Conservation (phyloP, 495 filamentous ascomycete genomes). For the Penicillium antarcticum region DNA sequence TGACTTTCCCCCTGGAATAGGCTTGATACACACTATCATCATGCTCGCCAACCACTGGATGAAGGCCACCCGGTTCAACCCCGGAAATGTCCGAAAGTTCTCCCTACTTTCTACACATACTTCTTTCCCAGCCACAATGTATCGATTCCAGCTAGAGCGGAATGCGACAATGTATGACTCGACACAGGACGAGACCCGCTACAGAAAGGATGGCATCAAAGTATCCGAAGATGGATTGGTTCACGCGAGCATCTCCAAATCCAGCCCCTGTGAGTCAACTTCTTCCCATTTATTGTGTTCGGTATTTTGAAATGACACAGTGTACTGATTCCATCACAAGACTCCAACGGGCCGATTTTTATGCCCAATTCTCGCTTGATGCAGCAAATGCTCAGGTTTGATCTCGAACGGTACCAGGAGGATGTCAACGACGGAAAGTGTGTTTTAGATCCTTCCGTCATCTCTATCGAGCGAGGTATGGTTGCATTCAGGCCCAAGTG, state of each 20-base stretch:
- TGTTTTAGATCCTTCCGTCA: not conserved
- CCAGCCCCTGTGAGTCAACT: conserved; percentile 3
- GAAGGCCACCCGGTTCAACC: conserved; percentile 2
- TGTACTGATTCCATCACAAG: not conserved
- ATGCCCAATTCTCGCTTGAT: conserved; percentile 7
- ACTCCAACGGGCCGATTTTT: conserved; percentile 5
- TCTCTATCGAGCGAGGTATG: conserved; percentile 2
- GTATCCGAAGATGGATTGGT: conserved; percentile 3
- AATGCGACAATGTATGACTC: conserved; percentile 4
- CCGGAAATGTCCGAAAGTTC: not conserved
- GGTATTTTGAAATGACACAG: no score
- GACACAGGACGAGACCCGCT: conserved; percentile 1
- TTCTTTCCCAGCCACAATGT: conserved; percentile 4
- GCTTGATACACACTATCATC: not conserved
- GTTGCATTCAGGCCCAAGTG: no score
- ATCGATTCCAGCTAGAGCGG: conserved; percentile 2
- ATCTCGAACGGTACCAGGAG: conserved; percentile 3
- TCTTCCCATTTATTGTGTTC: not conserved
- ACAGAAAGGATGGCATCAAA: conserved; percentile 3
- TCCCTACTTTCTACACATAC: conserved; percentile 1
- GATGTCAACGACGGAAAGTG: not conserved
- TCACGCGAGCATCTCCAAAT: not conserved
- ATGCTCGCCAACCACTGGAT: conserved; percentile 1
- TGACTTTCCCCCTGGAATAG: no score
- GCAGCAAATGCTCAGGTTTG: conserved; percentile 7